A percentile compares a stretch with the other conserved stretches of the same genome.
Conservation (phyloP, 257 asterid genomes). For the Solanum neorickii region DNA sequence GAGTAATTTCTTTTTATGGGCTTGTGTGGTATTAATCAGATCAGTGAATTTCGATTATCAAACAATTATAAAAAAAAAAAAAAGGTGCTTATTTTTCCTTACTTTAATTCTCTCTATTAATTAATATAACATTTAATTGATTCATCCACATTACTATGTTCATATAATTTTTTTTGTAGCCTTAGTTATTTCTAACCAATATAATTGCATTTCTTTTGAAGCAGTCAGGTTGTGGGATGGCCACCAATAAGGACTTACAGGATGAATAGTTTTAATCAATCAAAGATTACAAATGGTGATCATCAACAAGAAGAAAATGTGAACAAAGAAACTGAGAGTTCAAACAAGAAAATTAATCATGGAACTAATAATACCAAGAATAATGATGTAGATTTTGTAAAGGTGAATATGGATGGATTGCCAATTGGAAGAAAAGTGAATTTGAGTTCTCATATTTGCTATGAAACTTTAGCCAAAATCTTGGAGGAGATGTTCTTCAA, state of each 20-base stretch:
- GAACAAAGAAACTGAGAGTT: slow-evolving; percentile 36
- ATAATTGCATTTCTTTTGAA: not conserved
- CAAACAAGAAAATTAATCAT: slow-evolving; percentile 51
- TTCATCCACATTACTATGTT: not conserved
- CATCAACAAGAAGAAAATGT: slow-evolving; percentile 46
- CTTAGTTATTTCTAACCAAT: not conserved
- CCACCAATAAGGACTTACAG: slow-evolving; percentile 73
- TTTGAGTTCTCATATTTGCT: slow-evolving; percentile 50
- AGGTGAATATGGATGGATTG: slow-evolving; percentile 79
- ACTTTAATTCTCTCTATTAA: not conserved
- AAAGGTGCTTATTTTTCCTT: not conserved
- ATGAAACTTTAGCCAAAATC: slow-evolving; percentile 41
- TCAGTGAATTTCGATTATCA: no score
- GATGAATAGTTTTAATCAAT: slow-evolving; percentile 53
- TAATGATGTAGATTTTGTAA: slow-evolving; percentile 44
- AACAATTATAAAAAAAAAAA: not conserved
- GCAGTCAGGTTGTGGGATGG: slow-evolving; percentile 97
- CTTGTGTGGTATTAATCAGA: not conserved
- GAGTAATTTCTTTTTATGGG: not conserved
- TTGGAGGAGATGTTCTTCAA: slow-evolving; percentile 77
- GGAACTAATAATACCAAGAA: slow-evolving; percentile 29
- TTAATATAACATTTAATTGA: not conserved
- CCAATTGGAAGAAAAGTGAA: slow-evolving; percentile 78
- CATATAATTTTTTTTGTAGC: not conserved
- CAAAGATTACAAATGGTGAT: slow-evolving; percentile 34